These are phyloP conservation scores for Phytophthora vignae DNA, from an alignment of 352 stramenopile genomes.

Conservation along the genomic window DNA sequence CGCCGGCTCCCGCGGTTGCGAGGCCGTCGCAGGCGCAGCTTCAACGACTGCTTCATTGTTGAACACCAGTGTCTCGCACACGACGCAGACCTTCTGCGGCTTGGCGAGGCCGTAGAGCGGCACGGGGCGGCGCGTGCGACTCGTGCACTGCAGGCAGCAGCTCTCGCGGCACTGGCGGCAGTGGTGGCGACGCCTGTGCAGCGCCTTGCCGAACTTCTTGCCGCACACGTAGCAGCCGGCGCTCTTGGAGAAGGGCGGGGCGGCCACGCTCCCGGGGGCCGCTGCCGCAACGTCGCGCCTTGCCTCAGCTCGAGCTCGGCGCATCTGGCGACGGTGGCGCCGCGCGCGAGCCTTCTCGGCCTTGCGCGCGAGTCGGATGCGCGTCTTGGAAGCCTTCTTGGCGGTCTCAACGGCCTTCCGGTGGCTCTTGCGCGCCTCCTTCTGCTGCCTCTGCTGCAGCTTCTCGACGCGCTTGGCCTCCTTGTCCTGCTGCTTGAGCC, in stretches of 20 bases:
- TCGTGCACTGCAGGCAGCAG: constrained; percentile 65
- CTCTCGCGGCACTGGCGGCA: constrained; percentile 73
- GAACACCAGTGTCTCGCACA: constrained; percentile 60
- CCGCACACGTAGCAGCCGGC: constrained; percentile 51
- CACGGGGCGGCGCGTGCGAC: constrained; percentile 41
- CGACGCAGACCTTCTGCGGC: constrained; percentile 67
- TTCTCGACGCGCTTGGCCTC: constrained; percentile 23
- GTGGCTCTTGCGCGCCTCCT: constrained; percentile 27
- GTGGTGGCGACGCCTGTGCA: constrained; percentile 58
- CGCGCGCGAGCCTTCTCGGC: constrained; percentile 31
- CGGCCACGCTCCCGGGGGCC: no score
- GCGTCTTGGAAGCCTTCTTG: constrained; percentile 39
- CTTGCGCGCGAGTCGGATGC: constrained; percentile 23
- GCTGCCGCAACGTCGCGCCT: background rate
- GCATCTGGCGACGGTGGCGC: constrained; percentile 9
- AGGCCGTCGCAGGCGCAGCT: background rate
- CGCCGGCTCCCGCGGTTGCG: constrained; percentile 27
- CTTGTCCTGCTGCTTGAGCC: constrained; percentile 27
- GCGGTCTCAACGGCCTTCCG: constrained; percentile 20
- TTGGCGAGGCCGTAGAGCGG: constrained; percentile 45
- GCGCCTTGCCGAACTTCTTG: constrained; percentile 43
- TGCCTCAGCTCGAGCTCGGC: background rate
- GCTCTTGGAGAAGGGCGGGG: constrained; percentile 46
- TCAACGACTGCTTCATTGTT: constrained; percentile 1
- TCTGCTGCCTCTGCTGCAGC: constrained; percentile 25